Conservation (phyloP, 768 basidiomycete genomes). For the Mycena capillaripes region DNA sequence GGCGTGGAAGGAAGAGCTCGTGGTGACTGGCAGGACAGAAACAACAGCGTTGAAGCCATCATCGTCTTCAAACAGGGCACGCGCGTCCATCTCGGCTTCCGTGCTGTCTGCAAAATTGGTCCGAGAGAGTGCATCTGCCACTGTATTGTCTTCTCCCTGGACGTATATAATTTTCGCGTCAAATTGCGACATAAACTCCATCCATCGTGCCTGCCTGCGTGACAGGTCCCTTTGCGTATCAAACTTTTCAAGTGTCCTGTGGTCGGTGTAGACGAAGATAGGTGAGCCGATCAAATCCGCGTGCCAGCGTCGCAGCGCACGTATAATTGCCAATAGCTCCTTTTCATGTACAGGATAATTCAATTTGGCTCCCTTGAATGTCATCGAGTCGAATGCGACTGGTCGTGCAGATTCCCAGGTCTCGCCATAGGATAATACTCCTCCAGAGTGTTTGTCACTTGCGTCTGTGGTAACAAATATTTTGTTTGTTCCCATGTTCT, state of each 20-base stretch:
- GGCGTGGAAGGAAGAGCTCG: not conserved
- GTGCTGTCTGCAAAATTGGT: not conserved
- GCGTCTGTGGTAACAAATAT: not conserved
- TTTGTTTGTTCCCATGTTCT: not conserved
- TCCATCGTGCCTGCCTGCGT: not conserved
- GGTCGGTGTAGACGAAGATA: not conserved
- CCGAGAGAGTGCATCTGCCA: not conserved
- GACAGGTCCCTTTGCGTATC: not conserved
- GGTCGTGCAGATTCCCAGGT: not conserved
- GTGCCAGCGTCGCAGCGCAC: not conserved
- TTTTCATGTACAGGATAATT: not conserved
- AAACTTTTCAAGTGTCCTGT: not conserved
- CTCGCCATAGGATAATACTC: not conserved
- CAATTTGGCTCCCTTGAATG: not conserved
- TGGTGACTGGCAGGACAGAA: not conserved
- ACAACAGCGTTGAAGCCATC: not conserved
- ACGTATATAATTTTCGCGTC: not conserved
- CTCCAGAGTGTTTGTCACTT: not conserved
- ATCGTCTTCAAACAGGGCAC: not conserved
- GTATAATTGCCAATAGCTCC: not conserved
- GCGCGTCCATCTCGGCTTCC: not conserved
- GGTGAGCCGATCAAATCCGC: not conserved
- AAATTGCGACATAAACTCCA: not conserved
- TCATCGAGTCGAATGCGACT: slow-evolving; percentile 1
- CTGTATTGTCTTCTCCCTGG: not conserved